Conservation (phyloP, 805 yeast species). For the Maudiozyma pseudohumilis region DNA sequence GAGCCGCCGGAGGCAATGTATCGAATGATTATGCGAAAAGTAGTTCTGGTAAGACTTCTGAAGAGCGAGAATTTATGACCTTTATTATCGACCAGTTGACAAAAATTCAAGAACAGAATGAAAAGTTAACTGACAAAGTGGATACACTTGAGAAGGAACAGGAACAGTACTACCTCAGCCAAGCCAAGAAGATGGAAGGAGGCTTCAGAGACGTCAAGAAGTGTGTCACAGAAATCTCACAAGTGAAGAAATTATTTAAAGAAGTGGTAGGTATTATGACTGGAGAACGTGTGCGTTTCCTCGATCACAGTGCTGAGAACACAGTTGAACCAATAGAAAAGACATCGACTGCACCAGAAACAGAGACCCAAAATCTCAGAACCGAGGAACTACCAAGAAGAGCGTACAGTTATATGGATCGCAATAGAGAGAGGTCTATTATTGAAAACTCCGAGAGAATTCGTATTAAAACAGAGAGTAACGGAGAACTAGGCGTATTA, state of each 20-base stretch:
- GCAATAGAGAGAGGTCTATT: neutral
- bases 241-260: conserved; percentile 18
- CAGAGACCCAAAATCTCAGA: neutral
- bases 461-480: neutral
- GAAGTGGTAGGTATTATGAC: conserved; percentile 22
- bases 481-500: neutral
- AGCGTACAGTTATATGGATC: no score
- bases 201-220: conserved; percentile 13
- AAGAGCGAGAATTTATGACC: conserved; percentile 10
- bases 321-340: conserved; percentile 1
- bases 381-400: neutral
- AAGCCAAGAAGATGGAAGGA: conserved; percentile 11
- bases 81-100: conserved; percentile 16
- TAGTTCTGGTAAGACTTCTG: no score
- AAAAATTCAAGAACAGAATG: conserved; percentile 18
- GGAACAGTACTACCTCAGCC: conserved; percentile 14
- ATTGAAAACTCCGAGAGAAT: neutral
- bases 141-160: conserved; percentile 17
- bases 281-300: conserved; percentile 17
- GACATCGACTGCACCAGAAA: no score
- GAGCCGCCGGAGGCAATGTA: no score
- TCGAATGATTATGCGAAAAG: no score
- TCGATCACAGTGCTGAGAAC: conserved; percentile 18
- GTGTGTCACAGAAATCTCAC: conserved; percentile 13
- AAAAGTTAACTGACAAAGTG: conserved; percentile 8